Percentiles rank a stretch among this genome's conserved stretches.
phyloP scores from a whole-genome alignment of 495 filamentous ascomycete species.

The Penicillium egyptiacum region DNA sequence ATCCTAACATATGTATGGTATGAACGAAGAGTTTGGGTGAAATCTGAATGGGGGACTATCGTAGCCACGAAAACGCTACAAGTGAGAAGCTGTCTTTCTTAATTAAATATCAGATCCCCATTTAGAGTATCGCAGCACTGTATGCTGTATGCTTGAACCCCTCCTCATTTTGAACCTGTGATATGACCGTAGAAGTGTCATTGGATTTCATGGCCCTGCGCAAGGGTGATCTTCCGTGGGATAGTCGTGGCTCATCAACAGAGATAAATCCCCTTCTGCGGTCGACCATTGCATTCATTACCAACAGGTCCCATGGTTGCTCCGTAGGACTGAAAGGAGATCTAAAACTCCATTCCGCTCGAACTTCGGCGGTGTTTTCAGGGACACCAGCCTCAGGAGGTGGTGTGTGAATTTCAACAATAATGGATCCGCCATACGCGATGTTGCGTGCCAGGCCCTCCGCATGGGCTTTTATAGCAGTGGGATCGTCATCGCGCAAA shows the following conservation, averaged over 20 bases:
- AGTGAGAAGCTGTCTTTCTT: too few relatives aligned
- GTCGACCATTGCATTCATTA: slow-evolving; percentile 9
- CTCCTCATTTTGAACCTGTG: not conserved
- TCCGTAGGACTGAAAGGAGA: not conserved
- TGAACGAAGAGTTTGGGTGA: too few relatives aligned
- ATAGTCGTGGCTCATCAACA: not conserved
- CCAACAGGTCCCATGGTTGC: not conserved
- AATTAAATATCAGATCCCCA: not conserved
- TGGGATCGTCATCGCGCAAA: not conserved
- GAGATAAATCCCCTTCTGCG: not conserved
- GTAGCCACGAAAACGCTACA: too few relatives aligned
- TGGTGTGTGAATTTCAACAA: slow-evolving; percentile 1
- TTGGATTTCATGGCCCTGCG: not conserved
- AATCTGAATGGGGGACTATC: too few relatives aligned
- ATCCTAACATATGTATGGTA: too few relatives aligned
- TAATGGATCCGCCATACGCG: slow-evolving; percentile 3
- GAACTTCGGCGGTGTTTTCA: not conserved
- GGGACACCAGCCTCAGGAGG: not conserved
- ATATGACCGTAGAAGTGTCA: not conserved
- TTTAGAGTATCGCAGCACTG: not conserved
- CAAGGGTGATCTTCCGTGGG: not conserved
- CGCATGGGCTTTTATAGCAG: not conserved
- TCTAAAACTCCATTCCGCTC: not conserved
- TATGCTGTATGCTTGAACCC: not conserved
- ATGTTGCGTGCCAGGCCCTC: not conserved